Percentiles rank a stretch among this genome's conserved stretches.
Conservation (phyloP, 2,329 filamentous ascomycete genomes). For the Anisogramma anomala region DNA sequence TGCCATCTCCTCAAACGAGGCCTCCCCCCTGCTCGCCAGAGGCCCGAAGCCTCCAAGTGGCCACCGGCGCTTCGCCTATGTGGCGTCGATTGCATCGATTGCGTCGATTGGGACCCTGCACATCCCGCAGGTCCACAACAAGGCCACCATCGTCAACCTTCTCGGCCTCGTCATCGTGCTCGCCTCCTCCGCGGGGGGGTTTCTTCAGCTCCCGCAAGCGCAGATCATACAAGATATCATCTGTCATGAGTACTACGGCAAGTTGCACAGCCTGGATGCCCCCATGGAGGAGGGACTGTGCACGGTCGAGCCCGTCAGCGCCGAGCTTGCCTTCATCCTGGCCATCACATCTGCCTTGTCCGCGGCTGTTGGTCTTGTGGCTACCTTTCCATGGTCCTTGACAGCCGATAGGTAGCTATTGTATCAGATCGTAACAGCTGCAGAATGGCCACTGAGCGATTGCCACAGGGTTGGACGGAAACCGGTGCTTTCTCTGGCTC, state of each 20-base stretch:
- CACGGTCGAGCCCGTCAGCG: constrained; percentile 9
- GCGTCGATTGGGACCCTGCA: neutral
- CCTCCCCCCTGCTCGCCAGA: constrained; percentile 1
- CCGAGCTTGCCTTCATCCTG: constrained; percentile 3
- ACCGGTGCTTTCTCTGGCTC: neutral
- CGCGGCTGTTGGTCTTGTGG: neutral
- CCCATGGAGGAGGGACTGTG: constrained; percentile 11
- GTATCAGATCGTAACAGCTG: neutral
- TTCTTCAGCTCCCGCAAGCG: neutral
- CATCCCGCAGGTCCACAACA: neutral
- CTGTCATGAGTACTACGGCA: constrained; percentile 6
- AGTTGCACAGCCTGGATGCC: neutral
- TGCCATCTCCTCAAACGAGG: neutral
- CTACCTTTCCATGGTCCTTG: constrained; percentile 3
- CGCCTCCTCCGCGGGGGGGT: neutral
- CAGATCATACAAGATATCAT: constrained; percentile 4
- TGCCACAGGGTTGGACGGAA: constrained; percentile 2
- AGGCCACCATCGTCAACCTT: neutral
- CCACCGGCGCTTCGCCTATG: neutral
- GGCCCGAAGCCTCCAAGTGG: neutral
- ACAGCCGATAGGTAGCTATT: constrained; percentile 3
- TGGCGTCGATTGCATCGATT: neutral
- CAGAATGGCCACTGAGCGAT: neutral
- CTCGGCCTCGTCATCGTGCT: constrained; percentile 1
- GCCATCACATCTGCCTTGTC: neutral